These are phyloP conservation scores for Moniliella sp. DNA, from an alignment of 1,284 basidiomycete species.

Conservation along the genomic window DNA sequence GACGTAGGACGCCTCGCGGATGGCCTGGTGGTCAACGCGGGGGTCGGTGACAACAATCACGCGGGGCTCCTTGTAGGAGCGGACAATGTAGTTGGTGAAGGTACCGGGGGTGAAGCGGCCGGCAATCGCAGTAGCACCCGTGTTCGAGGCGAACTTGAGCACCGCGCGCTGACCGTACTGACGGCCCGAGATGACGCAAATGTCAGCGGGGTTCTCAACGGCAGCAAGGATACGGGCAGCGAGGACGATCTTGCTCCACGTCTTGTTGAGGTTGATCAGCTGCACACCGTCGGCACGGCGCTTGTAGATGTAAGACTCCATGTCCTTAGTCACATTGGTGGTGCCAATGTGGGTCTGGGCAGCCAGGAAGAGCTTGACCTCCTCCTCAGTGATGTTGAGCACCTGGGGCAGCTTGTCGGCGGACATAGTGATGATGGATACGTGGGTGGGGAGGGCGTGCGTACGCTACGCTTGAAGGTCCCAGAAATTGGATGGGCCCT, in stretches of 20 bases:
- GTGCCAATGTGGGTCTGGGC: constrained; percentile 69
- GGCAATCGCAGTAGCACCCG: constrained; percentile 90
- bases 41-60: constrained; percentile 95
- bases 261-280: constrained; percentile 94
- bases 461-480: too few relatives aligned
- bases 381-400: constrained; percentile 82
- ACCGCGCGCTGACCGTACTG: constrained; percentile 97
- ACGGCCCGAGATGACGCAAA: constrained; percentile 90
- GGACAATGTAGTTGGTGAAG: constrained; percentile 94
- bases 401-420: constrained; percentile 60
- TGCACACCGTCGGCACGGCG: constrained; percentile 84
- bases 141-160: constrained; percentile 91
- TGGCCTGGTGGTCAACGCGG: constrained; percentile 96
- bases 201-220: constrained; percentile 90
- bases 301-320: constrained; percentile 95
- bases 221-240: constrained; percentile 33
- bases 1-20: constrained; percentile 96
- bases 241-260: constrained; percentile 74
- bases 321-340: constrained; percentile 97
- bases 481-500: too few relatives aligned
- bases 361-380: constrained; percentile 78
- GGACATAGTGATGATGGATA: constrained; percentile 1
- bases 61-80: constrained; percentile 98
- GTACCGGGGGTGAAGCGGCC: constrained; percentile 96
- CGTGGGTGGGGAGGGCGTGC: not conserved